phyloP scores from a whole-genome alignment of 257 asterid genomes.

The Avicennia marina region DNA sequence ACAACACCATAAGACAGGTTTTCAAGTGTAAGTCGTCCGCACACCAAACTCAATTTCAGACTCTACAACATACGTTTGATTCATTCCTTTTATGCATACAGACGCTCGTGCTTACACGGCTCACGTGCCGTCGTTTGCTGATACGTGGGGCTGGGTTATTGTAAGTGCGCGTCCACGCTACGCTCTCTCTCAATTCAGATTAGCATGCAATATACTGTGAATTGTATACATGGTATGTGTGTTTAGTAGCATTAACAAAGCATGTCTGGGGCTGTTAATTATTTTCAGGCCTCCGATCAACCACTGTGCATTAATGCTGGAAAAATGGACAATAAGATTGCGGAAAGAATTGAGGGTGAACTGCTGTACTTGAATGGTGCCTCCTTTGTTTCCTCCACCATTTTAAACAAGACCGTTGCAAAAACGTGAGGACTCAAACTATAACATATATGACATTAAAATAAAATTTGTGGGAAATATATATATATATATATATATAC shows the following conservation, averaged over 20 bases:
- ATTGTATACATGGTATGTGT: too few relatives aligned
- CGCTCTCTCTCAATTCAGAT: too few relatives aligned
- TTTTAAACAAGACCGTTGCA: constrained; percentile 78
- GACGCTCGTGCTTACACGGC: constrained; percentile 94
- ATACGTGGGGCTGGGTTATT: constrained; percentile 99
- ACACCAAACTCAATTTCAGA: too few relatives aligned
- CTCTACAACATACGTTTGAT: too few relatives aligned
- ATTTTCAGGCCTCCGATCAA: constrained; percentile 73
- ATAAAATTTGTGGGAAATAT: too few relatives aligned
- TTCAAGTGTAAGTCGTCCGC: constrained; percentile 63
- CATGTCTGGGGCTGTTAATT: too few relatives aligned
- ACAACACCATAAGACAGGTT: constrained; percentile 83
- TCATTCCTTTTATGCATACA: too few relatives aligned
- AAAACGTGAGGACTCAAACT: constrained; percentile 51
- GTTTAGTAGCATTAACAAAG: too few relatives aligned
- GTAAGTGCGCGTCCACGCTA: constrained; percentile 27
- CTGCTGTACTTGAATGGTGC: constrained; percentile 80
- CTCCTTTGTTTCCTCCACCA: constrained; percentile 81
- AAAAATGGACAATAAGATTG: constrained; percentile 74
- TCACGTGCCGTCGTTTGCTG: constrained; percentile 95
- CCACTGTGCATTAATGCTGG: constrained; percentile 79
- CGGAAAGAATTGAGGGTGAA: constrained; percentile 84
- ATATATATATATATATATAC: not conserved
- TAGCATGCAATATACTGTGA: too few relatives aligned
- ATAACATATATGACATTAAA: not conserved